Base-by-base conservation (phyloP, 208 protist genomes). In the Trypanosoma caninum region DNA sequence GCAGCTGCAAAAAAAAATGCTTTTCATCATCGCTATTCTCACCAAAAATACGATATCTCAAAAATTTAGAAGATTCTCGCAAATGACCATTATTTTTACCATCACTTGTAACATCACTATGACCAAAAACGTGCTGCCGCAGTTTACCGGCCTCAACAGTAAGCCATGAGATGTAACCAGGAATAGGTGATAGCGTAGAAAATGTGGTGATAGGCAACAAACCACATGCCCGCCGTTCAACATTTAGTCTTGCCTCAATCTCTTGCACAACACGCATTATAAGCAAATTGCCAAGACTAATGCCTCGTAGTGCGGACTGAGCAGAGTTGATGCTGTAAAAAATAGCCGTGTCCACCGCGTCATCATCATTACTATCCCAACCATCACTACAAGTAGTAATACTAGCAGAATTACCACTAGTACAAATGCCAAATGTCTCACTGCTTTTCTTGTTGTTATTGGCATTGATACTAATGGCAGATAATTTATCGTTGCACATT, bases 261-360 rank as follows among this genome's bases (percentile, higher is more conserved):
- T 90, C 84, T 27, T 76, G 69, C 66, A 93, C 89, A 3, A 95
- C 89, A 23, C 82, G 79, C 70, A 93, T 95, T 68, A 95, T 95
- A 51, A 95, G 80, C 31, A 76, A 45, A 66, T 89, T 91, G 35
- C 89, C 89, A 72, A 95, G 80, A 70, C 91, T 84, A 60, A 95
- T 78, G 11, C 89, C 89, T 33, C 74, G 76, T 42, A 95, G 63
- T 23, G 84, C 82, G 28, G 71, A 75, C 58, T 93, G 81, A 0
- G 77, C 76, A 7, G 85, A 85, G 67, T 89, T 92, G 55, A 95
- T 95, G 64, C 81, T 90, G 72, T 95, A 95, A 62, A 95, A 95
- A 38, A 89, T 89, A 28, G 89, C 85, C 2, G 85, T 89, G 63
- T 91, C 79, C 56, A 89, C 87, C 20, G 67, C 46, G 27, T 77